These are phyloP conservation scores for Tinospora cordifolia DNA, from an alignment of 164 flowering plant species.

Conservation along the genomic window DNA sequence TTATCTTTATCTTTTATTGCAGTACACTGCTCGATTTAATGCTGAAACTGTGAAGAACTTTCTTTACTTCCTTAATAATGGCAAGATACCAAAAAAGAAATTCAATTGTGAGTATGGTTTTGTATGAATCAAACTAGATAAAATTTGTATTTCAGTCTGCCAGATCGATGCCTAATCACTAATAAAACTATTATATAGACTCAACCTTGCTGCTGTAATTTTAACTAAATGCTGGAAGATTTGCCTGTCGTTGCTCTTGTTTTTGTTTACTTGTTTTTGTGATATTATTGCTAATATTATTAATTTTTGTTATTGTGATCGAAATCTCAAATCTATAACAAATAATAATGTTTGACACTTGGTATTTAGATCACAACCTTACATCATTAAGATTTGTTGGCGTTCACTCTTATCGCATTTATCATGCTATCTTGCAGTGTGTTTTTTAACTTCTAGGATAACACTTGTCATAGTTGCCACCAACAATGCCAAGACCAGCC, in stretches of 20 bases:
- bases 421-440: too few relatives aligned
- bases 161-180: background rate
- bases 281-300: background rate
- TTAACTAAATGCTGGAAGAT: background rate
- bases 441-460: too few relatives aligned
- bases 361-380: too few relatives aligned
- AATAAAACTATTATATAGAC: background rate
- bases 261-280: background rate
- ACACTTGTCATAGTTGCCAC: too few relatives aligned
- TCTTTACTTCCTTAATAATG: slow-evolving; percentile 71
- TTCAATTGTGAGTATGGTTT: slow-evolving; percentile 64
- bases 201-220: too few relatives aligned
- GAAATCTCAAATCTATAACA: too few relatives aligned
- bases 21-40: slow-evolving; percentile 93
- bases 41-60: slow-evolving; percentile 84
- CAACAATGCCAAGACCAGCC: too few relatives aligned
- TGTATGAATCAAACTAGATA: background rate
- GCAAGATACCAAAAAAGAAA: slow-evolving; percentile 89
- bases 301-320: too few relatives aligned
- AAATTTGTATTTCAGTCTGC: background rate
- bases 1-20: slow-evolving; percentile 23
- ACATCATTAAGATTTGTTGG: too few relatives aligned
- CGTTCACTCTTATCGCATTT: too few relatives aligned
- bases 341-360: too few relatives aligned
- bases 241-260: background rate